A percentile compares a stretch with the other conserved stretches of the same genome.
Evolutionary conservation across 106 monocot genomes (phyloP).

Genomic region (Dioscorea alata): DNA sequence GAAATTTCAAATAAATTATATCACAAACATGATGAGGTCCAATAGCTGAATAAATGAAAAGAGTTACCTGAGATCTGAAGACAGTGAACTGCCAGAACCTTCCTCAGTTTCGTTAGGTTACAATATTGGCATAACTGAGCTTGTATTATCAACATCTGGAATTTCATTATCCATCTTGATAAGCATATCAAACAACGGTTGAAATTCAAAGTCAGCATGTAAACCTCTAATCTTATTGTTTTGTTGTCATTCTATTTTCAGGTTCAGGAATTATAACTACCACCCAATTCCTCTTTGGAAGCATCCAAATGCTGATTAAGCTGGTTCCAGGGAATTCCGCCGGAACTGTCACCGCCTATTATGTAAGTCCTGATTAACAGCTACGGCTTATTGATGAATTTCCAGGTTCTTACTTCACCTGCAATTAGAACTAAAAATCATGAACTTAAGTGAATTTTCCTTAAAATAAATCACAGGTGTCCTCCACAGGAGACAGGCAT

Average conservation of each 20-base stretch:
- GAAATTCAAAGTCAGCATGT: too few relatives aligned
- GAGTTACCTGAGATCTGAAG: too few relatives aligned
- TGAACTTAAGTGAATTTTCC: not conserved
- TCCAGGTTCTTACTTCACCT: too few relatives aligned
- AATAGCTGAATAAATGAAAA: too few relatives aligned
- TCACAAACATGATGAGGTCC: too few relatives aligned
- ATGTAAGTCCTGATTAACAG: slow-evolving; percentile 26
- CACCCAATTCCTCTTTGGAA: slow-evolving; percentile 35
- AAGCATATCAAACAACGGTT: not conserved
- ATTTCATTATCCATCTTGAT: not conserved
- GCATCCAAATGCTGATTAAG: slow-evolving; percentile 40
- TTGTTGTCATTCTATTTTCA: not conserved
- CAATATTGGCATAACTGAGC: not conserved
- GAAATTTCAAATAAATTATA: too few relatives aligned
- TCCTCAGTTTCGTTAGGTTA: too few relatives aligned
- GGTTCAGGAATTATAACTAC: slow-evolving; percentile 31
- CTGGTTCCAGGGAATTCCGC: slow-evolving; percentile 57
- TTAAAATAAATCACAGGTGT: slow-evolving; percentile 1
- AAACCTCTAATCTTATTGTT: too few relatives aligned
- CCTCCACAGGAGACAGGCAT: slow-evolving; percentile 32
- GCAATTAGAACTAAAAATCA: not conserved
- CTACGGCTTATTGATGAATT: too few relatives aligned
- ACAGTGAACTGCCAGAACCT: too few relatives aligned
- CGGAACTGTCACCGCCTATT: slow-evolving; percentile 59
- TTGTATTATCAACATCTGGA: not conserved